Evolutionary conservation across 78 protist species (phyloP).

Genomic region (Chrysochromulina parva): DNA sequence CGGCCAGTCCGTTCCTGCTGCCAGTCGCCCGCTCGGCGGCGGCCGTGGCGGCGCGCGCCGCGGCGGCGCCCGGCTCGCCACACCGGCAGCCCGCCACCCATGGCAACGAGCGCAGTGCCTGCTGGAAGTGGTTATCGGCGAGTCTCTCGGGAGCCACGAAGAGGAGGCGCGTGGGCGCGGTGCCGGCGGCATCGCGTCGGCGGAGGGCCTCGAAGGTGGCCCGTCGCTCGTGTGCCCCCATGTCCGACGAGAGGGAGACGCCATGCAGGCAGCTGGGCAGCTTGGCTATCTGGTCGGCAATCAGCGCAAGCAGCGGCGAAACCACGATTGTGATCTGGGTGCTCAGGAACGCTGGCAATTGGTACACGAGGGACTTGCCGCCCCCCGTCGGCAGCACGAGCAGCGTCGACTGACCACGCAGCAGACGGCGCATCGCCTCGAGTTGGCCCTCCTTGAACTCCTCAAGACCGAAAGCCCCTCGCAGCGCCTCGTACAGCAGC

Average conservation of each 20-base stretch:
- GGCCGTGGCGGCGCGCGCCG: background rate
- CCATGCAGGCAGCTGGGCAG: constrained; percentile 38
- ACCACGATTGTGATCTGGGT: constrained; percentile 71
- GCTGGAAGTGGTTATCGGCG: background rate
- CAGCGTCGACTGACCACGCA: constrained; percentile 60
- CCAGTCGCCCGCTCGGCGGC: background rate
- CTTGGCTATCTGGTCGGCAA: constrained; percentile 64
- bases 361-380: constrained; percentile 86
- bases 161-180: constrained; percentile 24
- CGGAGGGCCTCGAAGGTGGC: background rate
- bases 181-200: background rate
- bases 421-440: constrained; percentile 57
- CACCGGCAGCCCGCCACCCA: constrained; percentile 3
- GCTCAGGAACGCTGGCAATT: constrained; percentile 67
- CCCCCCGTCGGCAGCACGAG: constrained; percentile 79
- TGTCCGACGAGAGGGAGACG: background rate
- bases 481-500: too few relatives aligned
- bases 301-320: constrained; percentile 79
- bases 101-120: background rate
- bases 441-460: constrained; percentile 67
- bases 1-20: too few relatives aligned
- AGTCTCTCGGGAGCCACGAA: constrained; percentile 79
- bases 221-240: background rate
- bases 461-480: background rate
- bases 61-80: background rate